Conservation (phyloP, 371 early-diverging fungal species). For the Pancytospora philotis region DNA sequence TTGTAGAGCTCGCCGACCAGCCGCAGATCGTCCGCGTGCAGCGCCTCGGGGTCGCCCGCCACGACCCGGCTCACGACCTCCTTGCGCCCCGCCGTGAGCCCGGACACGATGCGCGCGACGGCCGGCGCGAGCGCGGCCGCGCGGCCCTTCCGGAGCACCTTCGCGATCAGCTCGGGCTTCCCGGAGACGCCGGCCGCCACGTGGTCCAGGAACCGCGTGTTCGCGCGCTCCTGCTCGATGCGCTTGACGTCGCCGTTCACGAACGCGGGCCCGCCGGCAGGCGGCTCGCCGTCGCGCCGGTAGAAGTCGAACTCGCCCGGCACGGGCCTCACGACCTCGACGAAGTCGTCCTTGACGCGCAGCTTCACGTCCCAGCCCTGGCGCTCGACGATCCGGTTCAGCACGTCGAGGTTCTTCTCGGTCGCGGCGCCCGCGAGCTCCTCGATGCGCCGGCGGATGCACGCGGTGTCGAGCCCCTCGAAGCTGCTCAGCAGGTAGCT, state of each 20-base stretch:
- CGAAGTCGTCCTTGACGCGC: not conserved
- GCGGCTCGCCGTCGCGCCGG: not conserved
- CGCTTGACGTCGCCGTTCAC: not conserved
- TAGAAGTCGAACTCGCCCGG: conserved; percentile 10
- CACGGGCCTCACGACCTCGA: not conserved
- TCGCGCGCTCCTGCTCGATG: not conserved
- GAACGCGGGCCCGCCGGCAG: not conserved
- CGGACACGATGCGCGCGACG: conserved; percentile 8
- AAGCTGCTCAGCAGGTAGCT: not conserved
- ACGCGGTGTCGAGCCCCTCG: not conserved
- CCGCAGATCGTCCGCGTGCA: not conserved
- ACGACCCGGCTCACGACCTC: not conserved
- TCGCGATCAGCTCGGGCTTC: not conserved
- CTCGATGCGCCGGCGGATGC: not conserved
- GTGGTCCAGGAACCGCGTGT: not conserved
- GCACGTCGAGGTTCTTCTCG: conserved; percentile 6
- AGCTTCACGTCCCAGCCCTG: not conserved
- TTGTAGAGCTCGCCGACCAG: conserved; percentile 14
- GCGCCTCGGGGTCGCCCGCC: not conserved
- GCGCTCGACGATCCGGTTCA: not conserved
- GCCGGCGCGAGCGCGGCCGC: not conserved
- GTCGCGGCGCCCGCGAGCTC: not conserved
- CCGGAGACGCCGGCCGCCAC: not conserved
- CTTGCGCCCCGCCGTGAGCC: not conserved
- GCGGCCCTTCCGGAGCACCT: not conserved